A percentile compares a stretch with the other conserved stretches of the same genome.
These are phyloP conservation scores for Gynostemma pentaphyllum DNA, from an alignment of 306 rosid species.

Conservation along the genomic window DNA sequence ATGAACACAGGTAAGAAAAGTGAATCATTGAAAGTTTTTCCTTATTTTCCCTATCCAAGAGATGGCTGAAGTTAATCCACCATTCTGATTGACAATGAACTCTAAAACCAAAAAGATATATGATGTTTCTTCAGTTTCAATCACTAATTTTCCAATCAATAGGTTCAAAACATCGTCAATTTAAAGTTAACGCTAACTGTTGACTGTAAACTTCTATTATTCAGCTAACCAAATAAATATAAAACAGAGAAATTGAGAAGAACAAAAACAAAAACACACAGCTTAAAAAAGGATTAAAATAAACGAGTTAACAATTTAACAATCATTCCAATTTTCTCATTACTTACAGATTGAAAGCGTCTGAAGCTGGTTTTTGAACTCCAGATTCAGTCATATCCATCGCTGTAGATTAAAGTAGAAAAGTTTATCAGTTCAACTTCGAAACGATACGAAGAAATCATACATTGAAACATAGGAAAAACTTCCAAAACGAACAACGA, in stretches of 20 bases:
- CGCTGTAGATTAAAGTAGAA: conserved; percentile 20
- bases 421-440: not conserved
- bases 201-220: no score
- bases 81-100: no score
- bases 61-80: not conserved
- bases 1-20: not conserved
- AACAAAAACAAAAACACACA: not conserved
- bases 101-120: no score
- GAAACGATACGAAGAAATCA: not conserved
- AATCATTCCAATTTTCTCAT: not conserved
- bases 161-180: not conserved
- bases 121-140: no score
- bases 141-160: no score
- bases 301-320: not conserved
- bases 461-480: not conserved
- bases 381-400: conserved; percentile 65
- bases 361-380: conserved; percentile 25
- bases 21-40: not conserved
- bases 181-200: not conserved
- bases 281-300: not conserved
- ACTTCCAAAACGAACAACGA: not conserved
- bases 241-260: not conserved
- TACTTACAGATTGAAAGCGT: conserved; percentile 39
- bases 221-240: not conserved
- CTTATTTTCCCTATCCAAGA: not conserved